phyloP scores from a whole-genome alignment of 2,329 filamentous ascomycete genomes.

The Endoconidiophora laricicola region DNA sequence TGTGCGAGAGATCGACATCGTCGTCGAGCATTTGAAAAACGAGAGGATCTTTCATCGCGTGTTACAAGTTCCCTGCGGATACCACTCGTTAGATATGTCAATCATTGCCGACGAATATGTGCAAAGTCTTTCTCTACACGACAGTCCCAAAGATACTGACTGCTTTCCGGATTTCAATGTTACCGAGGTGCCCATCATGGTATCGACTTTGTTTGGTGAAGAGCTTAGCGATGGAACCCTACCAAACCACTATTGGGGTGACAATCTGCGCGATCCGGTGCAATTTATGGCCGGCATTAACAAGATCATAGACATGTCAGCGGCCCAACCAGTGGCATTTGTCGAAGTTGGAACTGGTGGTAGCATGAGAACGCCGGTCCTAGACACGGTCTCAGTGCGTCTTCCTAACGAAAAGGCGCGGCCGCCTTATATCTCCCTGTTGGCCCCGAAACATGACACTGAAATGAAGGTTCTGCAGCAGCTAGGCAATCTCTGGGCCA shows the following conservation, averaged over 20 bases:
- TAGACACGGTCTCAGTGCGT: constrained; percentile 20
- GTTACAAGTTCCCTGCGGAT: constrained; percentile 25
- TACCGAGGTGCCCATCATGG: constrained; percentile 19
- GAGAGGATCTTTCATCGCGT: constrained; percentile 21
- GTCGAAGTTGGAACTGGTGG: constrained; percentile 27
- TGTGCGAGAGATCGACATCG: constrained; percentile 17
- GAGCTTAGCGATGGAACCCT: constrained; percentile 14
- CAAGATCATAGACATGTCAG: constrained; percentile 18
- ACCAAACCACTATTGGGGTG: constrained; percentile 27
- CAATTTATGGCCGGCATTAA: constrained; percentile 26
- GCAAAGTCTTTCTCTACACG: background rate
- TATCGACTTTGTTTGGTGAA: constrained; percentile 26
- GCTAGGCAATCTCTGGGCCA: constrained; percentile 23
- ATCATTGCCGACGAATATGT: constrained; percentile 23
- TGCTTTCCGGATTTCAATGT: background rate
- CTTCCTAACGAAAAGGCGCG: constrained; percentile 7
- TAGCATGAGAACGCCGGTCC: constrained; percentile 22
- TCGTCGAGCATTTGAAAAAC: constrained; percentile 20
- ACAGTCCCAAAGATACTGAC: background rate
- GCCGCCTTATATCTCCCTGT: constrained; percentile 7
- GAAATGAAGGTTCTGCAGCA: constrained; percentile 18
- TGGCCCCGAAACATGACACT: constrained; percentile 12
- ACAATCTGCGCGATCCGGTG: constrained; percentile 30
- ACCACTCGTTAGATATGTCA: constrained; percentile 30
- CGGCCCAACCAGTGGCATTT: constrained; percentile 20